A percentile compares a stretch with the other conserved stretches of the same genome.
Conservation (phyloP, 768 basidiomycete genomes). For the Tulasnella sp. region DNA sequence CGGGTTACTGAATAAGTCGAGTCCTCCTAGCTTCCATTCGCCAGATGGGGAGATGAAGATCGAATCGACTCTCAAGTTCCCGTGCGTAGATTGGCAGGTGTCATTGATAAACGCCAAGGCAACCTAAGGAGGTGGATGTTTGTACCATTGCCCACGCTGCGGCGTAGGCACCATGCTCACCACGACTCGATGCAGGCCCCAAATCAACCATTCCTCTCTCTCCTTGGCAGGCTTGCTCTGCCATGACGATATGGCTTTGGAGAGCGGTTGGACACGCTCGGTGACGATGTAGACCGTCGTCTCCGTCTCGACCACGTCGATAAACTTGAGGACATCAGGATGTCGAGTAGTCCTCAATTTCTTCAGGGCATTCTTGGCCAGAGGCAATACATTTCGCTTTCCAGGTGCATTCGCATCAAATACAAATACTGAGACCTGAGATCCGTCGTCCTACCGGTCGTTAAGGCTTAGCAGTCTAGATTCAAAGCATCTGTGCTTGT, state of each 20-base stretch:
- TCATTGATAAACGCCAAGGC: conserved; percentile 91
- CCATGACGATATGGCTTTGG: conserved; percentile 63
- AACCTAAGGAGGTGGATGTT: conserved; percentile 53
- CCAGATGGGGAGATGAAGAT: conserved; percentile 92
- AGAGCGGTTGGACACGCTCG: conserved; percentile 83
- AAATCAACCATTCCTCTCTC: conserved; percentile 86
- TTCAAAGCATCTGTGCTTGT: conserved; percentile 19
- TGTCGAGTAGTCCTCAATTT: conserved; percentile 91
- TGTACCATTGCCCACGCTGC: background rate
- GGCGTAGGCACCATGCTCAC: conserved; percentile 51
- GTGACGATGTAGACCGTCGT: conserved; percentile 89
- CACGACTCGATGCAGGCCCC: conserved; percentile 90
- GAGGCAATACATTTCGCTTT: conserved; percentile 64
- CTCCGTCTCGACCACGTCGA: conserved; percentile 92
- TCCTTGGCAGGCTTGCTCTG: conserved; percentile 63
- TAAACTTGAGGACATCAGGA: conserved; percentile 93
- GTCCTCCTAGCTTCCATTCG: conserved; percentile 96
- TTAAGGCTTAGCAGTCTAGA: conserved; percentile 6
- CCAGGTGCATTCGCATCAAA: conserved; percentile 64
- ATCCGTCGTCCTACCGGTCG: conserved; percentile 78
- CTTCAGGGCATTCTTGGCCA: conserved; percentile 87
- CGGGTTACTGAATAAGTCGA: conserved; percentile 84
- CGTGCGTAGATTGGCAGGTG: conserved; percentile 79
- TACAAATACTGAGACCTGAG: conserved; percentile 85
- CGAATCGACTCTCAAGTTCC: conserved; percentile 70